These are phyloP conservation scores for Globisporangium spinosum DNA, from an alignment of 352 stramenopile species.

Conservation along the genomic window DNA sequence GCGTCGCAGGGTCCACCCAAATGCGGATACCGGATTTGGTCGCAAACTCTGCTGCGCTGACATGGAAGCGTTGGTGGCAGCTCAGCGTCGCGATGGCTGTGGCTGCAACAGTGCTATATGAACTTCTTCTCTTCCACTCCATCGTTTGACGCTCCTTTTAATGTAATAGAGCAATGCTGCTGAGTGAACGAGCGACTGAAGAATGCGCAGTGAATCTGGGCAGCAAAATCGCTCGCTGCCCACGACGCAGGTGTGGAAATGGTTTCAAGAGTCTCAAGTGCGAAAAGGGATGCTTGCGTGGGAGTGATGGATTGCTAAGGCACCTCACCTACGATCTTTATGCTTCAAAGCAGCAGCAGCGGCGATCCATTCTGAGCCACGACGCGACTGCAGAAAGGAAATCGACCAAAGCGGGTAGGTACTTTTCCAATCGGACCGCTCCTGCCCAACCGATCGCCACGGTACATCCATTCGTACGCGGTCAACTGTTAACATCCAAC, in stretches of 20 bases:
- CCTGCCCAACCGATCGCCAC: neutral
- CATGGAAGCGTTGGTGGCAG: neutral
- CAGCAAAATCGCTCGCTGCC: no score
- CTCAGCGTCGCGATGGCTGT: neutral
- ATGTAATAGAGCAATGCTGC: no score
- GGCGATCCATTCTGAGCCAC: neutral
- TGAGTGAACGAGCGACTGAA: no score
- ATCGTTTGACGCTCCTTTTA: neutral
- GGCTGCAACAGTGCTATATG: neutral
- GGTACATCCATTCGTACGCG: no score
- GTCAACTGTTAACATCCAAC: no score
- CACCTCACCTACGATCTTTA: neutral
- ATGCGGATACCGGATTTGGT: constrained; percentile 37
- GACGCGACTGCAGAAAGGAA: neutral
- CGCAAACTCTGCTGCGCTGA: neutral
- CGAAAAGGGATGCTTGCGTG: no score
- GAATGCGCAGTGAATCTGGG: no score
- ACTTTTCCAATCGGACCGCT: no score
- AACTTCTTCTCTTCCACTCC: neutral
- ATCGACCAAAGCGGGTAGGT: neutral
- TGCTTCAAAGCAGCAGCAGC: neutral
- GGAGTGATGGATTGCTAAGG: neutral
- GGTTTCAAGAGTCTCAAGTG: no score
- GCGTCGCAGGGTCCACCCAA: constrained; percentile 52
- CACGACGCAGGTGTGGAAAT: no score